A percentile compares a stretch with the other conserved stretches of the same genome.
Conservation (phyloP, 768 basidiomycete species). For the Xerocomellus amylosporus region DNA sequence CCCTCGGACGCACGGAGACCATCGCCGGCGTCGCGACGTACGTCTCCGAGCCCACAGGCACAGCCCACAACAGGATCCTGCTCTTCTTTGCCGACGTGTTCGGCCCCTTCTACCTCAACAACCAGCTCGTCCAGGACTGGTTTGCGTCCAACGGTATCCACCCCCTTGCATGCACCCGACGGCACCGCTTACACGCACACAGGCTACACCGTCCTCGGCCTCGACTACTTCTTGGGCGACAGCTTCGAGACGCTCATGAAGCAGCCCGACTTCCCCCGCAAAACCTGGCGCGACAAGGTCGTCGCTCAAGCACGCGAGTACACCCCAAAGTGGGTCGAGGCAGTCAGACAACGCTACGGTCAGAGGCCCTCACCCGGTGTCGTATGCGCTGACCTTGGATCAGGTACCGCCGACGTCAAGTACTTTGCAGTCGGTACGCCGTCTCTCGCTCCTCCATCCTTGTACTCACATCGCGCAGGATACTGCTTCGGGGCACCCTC, state of each 20-base stretch:
- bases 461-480: constrained; percentile 31
- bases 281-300: constrained; percentile 41
- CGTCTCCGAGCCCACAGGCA: constrained; percentile 43
- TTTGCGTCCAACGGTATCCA: constrained; percentile 54
- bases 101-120: constrained; percentile 58
- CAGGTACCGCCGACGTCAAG: constrained; percentile 30
- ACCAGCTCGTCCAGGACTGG: constrained; percentile 60
- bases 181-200: neutral
- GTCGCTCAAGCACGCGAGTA: constrained; percentile 37
- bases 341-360: constrained; percentile 51
- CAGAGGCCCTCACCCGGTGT: constrained; percentile 8
- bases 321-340: constrained; percentile 51
- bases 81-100: constrained; percentile 60
- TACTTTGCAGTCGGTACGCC: constrained; percentile 45
- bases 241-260: constrained; percentile 41
- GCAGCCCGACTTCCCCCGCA: constrained; percentile 37
- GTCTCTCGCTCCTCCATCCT: neutral
- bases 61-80: constrained; percentile 42
- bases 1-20: constrained; percentile 37
- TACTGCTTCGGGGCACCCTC: constrained; percentile 61
- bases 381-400: neutral
- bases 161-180: neutral
- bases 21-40: constrained; percentile 49
- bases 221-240: constrained; percentile 66
- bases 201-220: constrained; percentile 59